Conservation (phyloP, 176 grass and related monocot genomes). For the Carex pumila region DNA sequence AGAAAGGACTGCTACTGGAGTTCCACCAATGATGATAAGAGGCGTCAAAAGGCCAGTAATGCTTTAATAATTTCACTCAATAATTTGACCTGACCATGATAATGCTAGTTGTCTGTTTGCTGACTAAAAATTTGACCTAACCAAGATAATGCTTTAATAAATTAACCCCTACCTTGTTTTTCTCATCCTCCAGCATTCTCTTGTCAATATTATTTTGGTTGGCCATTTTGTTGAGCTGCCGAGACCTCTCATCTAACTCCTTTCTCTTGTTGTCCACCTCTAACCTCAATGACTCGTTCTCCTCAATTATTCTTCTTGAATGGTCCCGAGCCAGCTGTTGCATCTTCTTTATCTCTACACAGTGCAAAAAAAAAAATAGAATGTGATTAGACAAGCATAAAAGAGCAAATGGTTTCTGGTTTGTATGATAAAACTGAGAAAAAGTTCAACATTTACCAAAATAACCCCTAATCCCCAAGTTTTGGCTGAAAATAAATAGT, state of each 20-base stretch:
- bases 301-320: constrained; percentile 36
- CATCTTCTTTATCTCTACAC: constrained; percentile 74
- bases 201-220: constrained; percentile 41
- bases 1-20: background rate
- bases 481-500: background rate
- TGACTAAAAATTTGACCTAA: too few species aligned
- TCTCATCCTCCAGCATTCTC: constrained; percentile 55
- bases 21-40: background rate
- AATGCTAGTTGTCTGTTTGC: too few species aligned
- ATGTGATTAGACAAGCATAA: background rate
- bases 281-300: constrained; percentile 40
- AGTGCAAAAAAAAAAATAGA: background rate
- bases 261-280: constrained; percentile 48
- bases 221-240: constrained; percentile 49
- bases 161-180: constrained; percentile 29
- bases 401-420: background rate
- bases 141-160: too few species aligned
- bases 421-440: background rate
- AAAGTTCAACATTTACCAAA: background rate
- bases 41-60: background rate
- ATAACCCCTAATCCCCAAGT: background rate
- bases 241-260: constrained; percentile 42
- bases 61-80: too few species aligned
- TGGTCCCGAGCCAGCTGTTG: constrained; percentile 44
- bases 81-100: too few species aligned